Conservation (phyloP, 805 yeast species). For the Yarrowia sp. region DNA sequence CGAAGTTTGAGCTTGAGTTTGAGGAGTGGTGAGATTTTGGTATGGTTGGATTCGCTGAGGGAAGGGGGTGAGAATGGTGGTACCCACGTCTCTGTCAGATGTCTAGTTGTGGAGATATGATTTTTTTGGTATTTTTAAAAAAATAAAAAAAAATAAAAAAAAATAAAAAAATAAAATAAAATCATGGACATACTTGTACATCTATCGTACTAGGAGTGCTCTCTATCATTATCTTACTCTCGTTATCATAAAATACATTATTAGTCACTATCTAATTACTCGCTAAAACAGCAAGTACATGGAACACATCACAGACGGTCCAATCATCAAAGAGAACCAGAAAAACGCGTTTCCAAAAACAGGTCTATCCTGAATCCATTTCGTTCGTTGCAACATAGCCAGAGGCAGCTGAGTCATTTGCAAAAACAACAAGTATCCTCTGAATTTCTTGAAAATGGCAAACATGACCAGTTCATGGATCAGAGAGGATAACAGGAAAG, state of each 20-base stretch:
- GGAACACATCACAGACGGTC: constrained; percentile 86
- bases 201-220: too few species aligned
- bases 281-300: constrained; percentile 69
- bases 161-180: too few species aligned
- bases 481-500: constrained; percentile 62
- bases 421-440: constrained; percentile 75
- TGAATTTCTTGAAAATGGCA: constrained; percentile 70
- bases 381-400: constrained; percentile 60
- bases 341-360: constrained; percentile 76
- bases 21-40: too few species aligned
- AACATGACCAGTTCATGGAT: constrained; percentile 93
- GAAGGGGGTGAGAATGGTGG: too few species aligned
- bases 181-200: too few species aligned
- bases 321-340: constrained; percentile 88
- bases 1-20: not conserved
- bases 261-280: constrained; percentile 36
- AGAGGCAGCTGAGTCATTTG: constrained; percentile 90
- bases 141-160: too few species aligned
- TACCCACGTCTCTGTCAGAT: too few species aligned
- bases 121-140: too few species aligned
- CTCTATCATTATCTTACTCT: too few species aligned
- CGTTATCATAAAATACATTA: not conserved
- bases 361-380: constrained; percentile 51
- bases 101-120: too few species aligned
- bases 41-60: too few species aligned